Percentiles rank a stretch among this genome's conserved stretches.
These are phyloP conservation scores for Paramecium octaurelia DNA, from an alignment of 73 alveolate species.

Conservation along the genomic window DNA sequence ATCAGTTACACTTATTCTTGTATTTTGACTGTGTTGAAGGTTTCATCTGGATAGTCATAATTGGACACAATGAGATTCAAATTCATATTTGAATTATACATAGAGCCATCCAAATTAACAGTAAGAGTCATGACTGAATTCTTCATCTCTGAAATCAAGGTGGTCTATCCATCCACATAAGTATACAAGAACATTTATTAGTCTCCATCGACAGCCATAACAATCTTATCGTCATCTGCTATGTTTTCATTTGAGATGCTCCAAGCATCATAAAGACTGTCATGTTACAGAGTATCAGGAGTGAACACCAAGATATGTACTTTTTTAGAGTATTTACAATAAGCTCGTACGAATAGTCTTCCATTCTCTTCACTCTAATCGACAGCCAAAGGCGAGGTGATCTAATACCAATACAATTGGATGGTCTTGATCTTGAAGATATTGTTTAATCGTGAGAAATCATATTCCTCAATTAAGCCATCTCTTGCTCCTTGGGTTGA, in stretches of 20 bases:
- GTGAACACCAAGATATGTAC: background rate
- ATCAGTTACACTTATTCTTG: background rate
- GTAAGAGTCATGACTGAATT: background rate
- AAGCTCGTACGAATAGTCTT: background rate
- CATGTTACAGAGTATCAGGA: slow-evolving; percentile 25
- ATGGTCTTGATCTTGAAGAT: background rate
- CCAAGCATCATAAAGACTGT: background rate
- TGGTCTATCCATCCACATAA: background rate
- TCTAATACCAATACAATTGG: background rate
- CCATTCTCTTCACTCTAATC: slow-evolving; percentile 34
- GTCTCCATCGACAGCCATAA: background rate
- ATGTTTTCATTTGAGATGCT: background rate
- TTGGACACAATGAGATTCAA: background rate
- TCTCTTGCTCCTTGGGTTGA: background rate
- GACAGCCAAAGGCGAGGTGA: background rate
- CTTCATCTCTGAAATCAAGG: background rate
- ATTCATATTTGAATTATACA: background rate
- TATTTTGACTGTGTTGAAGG: background rate
- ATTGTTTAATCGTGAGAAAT: background rate
- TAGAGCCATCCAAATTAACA: background rate
- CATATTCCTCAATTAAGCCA: background rate
- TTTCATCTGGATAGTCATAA: background rate
- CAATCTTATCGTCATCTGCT: background rate
- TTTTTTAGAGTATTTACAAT: background rate
- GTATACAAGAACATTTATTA: slow-evolving; percentile 8